A percentile compares a stretch with the other conserved stretches of the same genome.
Conservation (phyloP, 2,329 filamentous ascomycete genomes). For the Exophiala xenobiotica region DNA sequence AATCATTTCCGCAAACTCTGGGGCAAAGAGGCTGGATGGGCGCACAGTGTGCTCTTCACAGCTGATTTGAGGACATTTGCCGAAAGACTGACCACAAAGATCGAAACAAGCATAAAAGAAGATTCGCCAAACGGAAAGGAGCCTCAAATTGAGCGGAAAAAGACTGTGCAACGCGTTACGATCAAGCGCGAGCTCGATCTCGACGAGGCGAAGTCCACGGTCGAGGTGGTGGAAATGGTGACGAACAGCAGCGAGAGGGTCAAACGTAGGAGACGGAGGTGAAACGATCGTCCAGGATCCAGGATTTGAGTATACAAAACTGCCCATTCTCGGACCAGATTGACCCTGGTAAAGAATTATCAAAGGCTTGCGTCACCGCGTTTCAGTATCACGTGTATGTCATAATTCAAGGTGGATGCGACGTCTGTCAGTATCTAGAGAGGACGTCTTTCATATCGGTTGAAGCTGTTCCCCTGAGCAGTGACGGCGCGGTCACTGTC, state of each 20-base stretch:
- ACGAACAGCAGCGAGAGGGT: conserved; percentile 25
- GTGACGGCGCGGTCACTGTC: conserved; percentile 1
- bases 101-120: conserved; percentile 39
- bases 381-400: neutral
- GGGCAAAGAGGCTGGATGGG: conserved; percentile 95
- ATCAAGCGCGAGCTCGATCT: conserved; percentile 26
- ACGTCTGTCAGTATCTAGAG: neutral
- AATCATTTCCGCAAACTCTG: conserved; percentile 86
- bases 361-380: conserved; percentile 1
- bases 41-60: conserved; percentile 93
- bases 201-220: conserved; percentile 16
- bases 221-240: conserved; percentile 25
- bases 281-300: conserved; percentile 14
- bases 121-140: conserved; percentile 33
- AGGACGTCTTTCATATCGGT: neutral
- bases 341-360: neutral
- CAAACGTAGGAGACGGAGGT: conserved; percentile 28
- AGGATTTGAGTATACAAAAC: conserved; percentile 1
- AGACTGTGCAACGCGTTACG: conserved; percentile 13
- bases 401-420: neutral
- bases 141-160: conserved; percentile 10
- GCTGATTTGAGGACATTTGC: conserved; percentile 86
- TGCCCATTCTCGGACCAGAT: neutral
- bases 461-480: neutral
- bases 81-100: conserved; percentile 53